A percentile compares a stretch with the other conserved stretches of the same genome.
Conservation (phyloP, 208 protist species). For the Phytomonas serpens region DNA sequence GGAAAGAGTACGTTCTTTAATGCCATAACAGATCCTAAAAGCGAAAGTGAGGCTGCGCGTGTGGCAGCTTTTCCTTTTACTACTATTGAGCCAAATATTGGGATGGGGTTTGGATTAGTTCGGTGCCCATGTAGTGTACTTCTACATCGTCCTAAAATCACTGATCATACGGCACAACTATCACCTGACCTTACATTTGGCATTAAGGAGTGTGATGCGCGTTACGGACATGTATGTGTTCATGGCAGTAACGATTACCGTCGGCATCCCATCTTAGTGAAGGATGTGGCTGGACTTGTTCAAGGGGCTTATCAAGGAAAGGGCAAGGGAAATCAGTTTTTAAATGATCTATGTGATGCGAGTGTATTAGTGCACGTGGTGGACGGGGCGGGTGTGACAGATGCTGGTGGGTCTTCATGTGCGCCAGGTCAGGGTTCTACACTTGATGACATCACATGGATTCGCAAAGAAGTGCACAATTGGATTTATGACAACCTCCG, state of each 20-base stretch:
- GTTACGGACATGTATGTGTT: constrained; percentile 49
- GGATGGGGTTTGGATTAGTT: constrained; percentile 40
- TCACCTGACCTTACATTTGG: background rate
- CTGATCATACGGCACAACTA: background rate
- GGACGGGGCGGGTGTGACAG: constrained; percentile 83
- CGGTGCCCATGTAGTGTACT: constrained; percentile 59
- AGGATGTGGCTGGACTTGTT: constrained; percentile 92
- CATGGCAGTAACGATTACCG: constrained; percentile 30
- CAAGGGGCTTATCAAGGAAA: constrained; percentile 90
- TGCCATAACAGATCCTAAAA: constrained; percentile 76
- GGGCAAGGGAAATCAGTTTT: constrained; percentile 92
- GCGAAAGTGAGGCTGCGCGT: constrained; percentile 68
- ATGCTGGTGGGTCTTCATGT: constrained; percentile 79
- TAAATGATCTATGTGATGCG: constrained; percentile 92
- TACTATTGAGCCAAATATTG: constrained; percentile 91
- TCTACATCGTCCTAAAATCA: background rate
- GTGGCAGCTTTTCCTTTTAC: constrained; percentile 93
- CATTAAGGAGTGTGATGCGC: constrained; percentile 35
- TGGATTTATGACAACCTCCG: constrained; percentile 94
- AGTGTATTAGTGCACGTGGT: constrained; percentile 93
- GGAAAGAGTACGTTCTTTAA: constrained; percentile 95
- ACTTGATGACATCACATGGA: constrained; percentile 85
- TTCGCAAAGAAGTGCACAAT: constrained; percentile 86
- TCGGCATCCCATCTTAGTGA: constrained; percentile 74
- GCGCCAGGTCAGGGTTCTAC: constrained; percentile 52